Base-by-base conservation (phyloP, 2,329 filamentous ascomycete genomes). In the Botrytis paeoniae region DNA sequence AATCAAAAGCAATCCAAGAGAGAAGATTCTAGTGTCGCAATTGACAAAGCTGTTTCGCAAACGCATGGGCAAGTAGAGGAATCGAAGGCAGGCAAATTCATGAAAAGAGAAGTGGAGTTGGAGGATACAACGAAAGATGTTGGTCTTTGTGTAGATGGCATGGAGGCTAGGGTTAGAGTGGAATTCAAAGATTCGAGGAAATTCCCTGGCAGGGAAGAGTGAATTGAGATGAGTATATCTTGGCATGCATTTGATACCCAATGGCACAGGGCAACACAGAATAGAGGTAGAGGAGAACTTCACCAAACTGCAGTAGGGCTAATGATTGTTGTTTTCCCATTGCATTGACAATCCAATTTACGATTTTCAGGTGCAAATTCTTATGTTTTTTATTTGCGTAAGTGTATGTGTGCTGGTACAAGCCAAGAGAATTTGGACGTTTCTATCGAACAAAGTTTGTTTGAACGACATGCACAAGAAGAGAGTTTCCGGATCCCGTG, bases 91-190 rank as follows among this genome's bases (percentile, higher is more conserved):
- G 89, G 87, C 1, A 86, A 89, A 75, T 94, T 92, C 86, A 86
- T 94, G 66, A 91, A 91, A 81, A 86, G 94, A 73, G 93, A 97
- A 81, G 90, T 94, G 45, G 92, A 95, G 81, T 85, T 98, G 71
- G 88, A 87, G 73, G 91, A 95, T 78, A 92, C 93, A 20, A 95
- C 93, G 16, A 89, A 93, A 78, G 90, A 93, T 81, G 85, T 97
- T 76, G 94, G 94, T 1, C 95, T 94, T 78, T 94, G 91, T 82
- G 89, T 98, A 73, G 94, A 97, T 80, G 90, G 91, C 0, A 81
- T 85, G 75, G 90, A 93, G 79, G 93, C 89, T 16, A 89, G 83
- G 75, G 87, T 98, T 51, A 86, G 94, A 57, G 88, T 97, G 45
- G 92, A 95, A 64, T 48, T 76, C 37, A 76, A 74, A 72, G 75